Evolutionary conservation across 2,329 filamentous ascomycete genomes (phyloP), one percentile per base, ranked within the genome.

Genomic region (Diaporthe sp.): DNA sequence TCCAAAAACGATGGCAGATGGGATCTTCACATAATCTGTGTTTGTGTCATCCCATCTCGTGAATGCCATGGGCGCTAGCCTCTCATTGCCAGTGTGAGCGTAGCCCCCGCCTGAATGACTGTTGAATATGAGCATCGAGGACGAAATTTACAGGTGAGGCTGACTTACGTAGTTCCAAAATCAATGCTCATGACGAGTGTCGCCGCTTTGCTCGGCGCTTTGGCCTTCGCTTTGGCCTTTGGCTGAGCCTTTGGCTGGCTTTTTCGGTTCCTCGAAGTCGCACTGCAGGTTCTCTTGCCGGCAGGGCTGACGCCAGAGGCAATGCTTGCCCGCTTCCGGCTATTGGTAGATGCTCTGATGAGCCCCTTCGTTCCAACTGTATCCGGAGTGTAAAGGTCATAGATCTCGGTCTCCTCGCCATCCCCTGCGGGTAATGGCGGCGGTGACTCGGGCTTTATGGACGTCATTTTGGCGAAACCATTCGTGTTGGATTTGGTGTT

Each of bases 111-210:
- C 86, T 0, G 85, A 87, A 67, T 79, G 84, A 0, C 84, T 85
- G 38, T 10, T 45, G 22, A 8, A 15, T 22, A 33, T 76, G 17
- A 76, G 66, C 1, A 13, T 5, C 15, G 12, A 19, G 1, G n/a
- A n/a, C 15, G 33, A 47, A 33, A 8, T 9, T 1, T 1, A 10
- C 78, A 35, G 80, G 71, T 38, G 52, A 8, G 4, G 10, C 17
- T 12, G 4, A 77, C 82, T 74, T 74, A 86, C 79, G 86, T 88
- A 0, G 87, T 88, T 0, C 86, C 86, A 60, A 88, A 87, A 52
- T 88, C 86, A 9, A 88, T 81, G 0, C 86, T 84, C 3, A 87
- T 77, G 25, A 85, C 76, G 2, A 86, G 78, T 19, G 13, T 64
- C 12, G 38, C 22, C 6, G 2, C 22, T 55, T 72, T 54, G 40